phyloP scores from a whole-genome alignment of 2,329 filamentous ascomycete genomes.

The Stagonosporopsis cucurbitacearum region DNA sequence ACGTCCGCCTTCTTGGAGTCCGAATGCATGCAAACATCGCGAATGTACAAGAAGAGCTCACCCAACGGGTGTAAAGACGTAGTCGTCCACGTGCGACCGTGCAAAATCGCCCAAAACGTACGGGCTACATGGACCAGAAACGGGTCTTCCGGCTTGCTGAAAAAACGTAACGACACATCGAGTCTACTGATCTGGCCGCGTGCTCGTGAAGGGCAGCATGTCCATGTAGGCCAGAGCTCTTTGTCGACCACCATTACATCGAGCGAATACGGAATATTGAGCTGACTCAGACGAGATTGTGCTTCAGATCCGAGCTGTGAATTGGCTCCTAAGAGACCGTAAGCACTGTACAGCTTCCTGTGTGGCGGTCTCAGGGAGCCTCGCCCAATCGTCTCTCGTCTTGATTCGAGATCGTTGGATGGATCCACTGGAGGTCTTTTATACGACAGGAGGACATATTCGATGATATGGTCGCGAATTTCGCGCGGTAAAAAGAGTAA shows the following conservation, averaged over 20 bases:
- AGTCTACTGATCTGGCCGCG: conserved; percentile 1
- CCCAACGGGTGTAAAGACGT: conserved; percentile 9
- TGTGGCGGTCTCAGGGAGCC: not conserved
- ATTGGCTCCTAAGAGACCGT: conserved; percentile 5
- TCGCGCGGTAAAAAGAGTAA: conserved; percentile 9
- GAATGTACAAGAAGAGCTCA: conserved; percentile 9
- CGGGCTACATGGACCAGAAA: conserved; percentile 16
- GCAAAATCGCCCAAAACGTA: conserved; percentile 9
- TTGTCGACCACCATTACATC: conserved; percentile 15
- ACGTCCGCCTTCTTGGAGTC: not conserved
- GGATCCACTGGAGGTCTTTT: conserved; percentile 5
- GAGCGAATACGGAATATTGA: conserved; percentile 1
- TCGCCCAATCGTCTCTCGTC: not conserved
- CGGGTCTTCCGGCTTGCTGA: conserved; percentile 8
- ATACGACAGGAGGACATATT: conserved; percentile 1
- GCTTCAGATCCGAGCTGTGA: conserved; percentile 7
- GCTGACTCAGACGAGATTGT: not conserved
- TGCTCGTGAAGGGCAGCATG: conserved; percentile 8
- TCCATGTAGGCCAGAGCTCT: conserved; percentile 18
- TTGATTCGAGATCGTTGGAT: not conserved
- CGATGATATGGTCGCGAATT: conserved; percentile 15
- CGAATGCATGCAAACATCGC: conserved; percentile 2
- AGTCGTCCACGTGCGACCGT: conserved; percentile 8
- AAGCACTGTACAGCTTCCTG: conserved; percentile 4
- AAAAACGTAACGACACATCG: conserved; percentile 11